Evolutionary conservation across 2,329 filamentous ascomycete genomes (phyloP), one percentile per base, ranked within the genome.

Genomic region (Ascosphaera acerosa): DNA sequence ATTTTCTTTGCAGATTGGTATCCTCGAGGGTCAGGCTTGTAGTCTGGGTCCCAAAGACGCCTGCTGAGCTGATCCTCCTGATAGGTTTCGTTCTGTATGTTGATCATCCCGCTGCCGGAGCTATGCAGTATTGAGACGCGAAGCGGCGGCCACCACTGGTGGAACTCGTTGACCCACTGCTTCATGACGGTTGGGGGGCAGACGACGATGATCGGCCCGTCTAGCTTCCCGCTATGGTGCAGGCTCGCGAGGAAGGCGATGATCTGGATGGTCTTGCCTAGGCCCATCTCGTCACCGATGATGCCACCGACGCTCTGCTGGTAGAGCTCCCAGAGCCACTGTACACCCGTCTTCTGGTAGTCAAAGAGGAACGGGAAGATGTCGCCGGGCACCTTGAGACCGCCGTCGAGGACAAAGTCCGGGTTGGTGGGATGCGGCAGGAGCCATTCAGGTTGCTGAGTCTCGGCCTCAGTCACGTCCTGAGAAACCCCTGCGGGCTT

Each of bases 121-220:
- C 80, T 80, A 47, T 97, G 87, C 30, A 97, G 51, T 37, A 97
- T 94, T 0, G 82, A 90, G 4, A 97, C 87, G 26, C 89, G 68
- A 18, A 97, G 59, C n/a, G 87, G 74, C n/a, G 87, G 87, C 89
- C 89, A 97, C 89, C 89, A 97, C 9, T 74, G 70, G 52, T 97
- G 89, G 42, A 97, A 94, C 46, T 97, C 87, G 39, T 89, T 90
- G 9, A 92, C 87, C 87, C 87, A 97, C 48, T 97, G 87, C 37
- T 80, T 76, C 55, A 97, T 72, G 15, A 97, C 75, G 0, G 87
- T 97, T 3, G 84, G 84, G 2, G 87, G 87, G 31, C 81, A 82
- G 3, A 97, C 81, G 5, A 97, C 66, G 36, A 97, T 78, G 27
- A 89, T 70, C 0, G 87, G 87, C 36, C 78, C 78, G 15, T 64